Conservation (phyloP, 2,329 filamentous ascomycete genomes). For the Anthostomella pinea region DNA sequence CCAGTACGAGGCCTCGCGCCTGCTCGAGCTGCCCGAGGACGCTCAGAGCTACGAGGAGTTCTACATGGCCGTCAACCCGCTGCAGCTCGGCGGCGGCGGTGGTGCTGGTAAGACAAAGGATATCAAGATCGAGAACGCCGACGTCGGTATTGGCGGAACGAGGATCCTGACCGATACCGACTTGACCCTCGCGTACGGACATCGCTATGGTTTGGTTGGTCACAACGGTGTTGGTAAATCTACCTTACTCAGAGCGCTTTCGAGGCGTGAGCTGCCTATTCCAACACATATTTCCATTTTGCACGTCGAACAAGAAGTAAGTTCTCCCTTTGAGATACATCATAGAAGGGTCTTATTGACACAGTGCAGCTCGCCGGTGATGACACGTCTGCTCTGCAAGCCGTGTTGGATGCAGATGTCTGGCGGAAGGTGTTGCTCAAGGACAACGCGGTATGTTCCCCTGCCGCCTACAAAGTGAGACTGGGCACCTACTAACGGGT, state of each 20-base stretch:
- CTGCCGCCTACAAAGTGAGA: not conserved
- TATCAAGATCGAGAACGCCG: constrained; percentile 95
- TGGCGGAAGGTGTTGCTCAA: constrained; percentile 94
- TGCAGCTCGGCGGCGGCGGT: constrained; percentile 72
- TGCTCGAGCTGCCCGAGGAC: constrained; percentile 79
- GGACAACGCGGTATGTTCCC: constrained; percentile 71
- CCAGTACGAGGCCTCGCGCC: constrained; percentile 90
- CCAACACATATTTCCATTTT: constrained; percentile 98
- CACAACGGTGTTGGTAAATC: constrained; percentile 99
- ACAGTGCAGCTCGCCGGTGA: constrained; percentile 76
- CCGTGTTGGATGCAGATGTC: constrained; percentile 94
- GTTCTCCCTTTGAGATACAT: constrained; percentile 11
- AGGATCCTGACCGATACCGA: constrained; percentile 90
- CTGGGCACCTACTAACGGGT: constrained; percentile 29
- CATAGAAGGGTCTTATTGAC: constrained; percentile 17
- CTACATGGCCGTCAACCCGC: constrained; percentile 98
- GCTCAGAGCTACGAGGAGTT: constrained; percentile 97
- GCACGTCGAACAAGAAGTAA: constrained; percentile 94
- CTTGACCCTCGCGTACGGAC: constrained; percentile 85
- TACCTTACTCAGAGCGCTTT: constrained; percentile 88
- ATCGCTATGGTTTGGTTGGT: constrained; percentile 94
- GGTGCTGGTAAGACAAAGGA: constrained; percentile 91
- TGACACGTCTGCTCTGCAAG: constrained; percentile 90
- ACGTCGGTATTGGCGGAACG: constrained; percentile 85
- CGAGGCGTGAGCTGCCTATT: constrained; percentile 88